Conservation (phyloP, 2,329 filamentous ascomycete species). For the Aspergillus floridensis region DNA sequence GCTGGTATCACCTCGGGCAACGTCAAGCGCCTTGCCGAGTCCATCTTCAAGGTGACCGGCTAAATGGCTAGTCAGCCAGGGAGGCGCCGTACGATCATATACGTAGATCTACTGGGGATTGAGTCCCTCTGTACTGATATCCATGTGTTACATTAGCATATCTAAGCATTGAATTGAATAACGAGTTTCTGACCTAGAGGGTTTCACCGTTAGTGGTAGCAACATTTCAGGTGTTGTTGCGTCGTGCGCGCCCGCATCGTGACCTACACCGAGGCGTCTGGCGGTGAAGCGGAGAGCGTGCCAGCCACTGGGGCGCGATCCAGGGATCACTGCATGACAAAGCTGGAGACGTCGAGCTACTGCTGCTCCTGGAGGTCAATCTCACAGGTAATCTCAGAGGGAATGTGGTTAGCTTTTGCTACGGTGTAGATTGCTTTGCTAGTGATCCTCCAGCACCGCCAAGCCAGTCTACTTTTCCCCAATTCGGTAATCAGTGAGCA, state of each 20-base stretch:
- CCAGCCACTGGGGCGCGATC: neutral
- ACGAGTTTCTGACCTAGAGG: neutral
- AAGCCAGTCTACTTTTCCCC: neutral
- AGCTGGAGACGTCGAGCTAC: neutral
- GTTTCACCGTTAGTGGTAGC: neutral
- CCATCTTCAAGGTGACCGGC: conserved; percentile 52
- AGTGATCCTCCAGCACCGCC: neutral
- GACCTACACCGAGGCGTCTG: neutral
- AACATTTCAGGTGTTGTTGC: neutral
- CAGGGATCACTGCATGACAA: neutral
- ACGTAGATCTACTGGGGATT: conserved; percentile 17
- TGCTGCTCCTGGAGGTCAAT: neutral
- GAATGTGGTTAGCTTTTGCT: neutral
- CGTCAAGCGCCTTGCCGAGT: conserved; percentile 50
- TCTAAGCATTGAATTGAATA: conserved; percentile 12
- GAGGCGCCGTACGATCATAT: conserved; percentile 10
- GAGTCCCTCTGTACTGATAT: conserved; percentile 23
- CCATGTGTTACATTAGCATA: conserved; percentile 25
- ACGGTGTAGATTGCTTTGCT: neutral
- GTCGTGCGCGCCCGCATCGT: neutral
- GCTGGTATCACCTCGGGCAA: conserved; percentile 51
- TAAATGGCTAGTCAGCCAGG: conserved; percentile 27
- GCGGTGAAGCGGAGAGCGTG: neutral
- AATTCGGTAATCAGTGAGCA: neutral
- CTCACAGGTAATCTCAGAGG: neutral